Evolutionary conservation across 257 asterid genomes (phyloP), one percentile per base, ranked within the genome.

Genomic region (Nicotiana noctiflora): DNA sequence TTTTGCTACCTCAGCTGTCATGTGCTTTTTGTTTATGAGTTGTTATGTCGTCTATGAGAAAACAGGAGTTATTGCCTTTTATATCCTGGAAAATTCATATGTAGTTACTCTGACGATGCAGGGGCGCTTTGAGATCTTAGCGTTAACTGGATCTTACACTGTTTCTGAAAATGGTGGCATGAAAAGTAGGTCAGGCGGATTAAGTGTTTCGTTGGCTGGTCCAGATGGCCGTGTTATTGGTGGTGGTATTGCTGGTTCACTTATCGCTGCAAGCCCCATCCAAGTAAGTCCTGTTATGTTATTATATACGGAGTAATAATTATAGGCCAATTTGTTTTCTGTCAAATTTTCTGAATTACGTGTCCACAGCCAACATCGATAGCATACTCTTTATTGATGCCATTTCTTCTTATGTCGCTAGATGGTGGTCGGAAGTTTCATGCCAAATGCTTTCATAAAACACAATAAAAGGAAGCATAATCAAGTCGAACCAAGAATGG

Each of bases 221-320:
- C 90, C 98, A 4, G 97, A 93, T 82, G 99, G 99, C 0, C 97
- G 97, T 6, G 94, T 95, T 17, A 92, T 95, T 53, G 99, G 99
- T 37, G 99, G 98, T n/a, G 93, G 95, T 27, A 89, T 93, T 52
- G 96, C 97, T 53, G 98, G 98, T 57, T 80, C 85, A 77, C 98
- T 93, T 21, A 85, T 90, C 85, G 99, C 99, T 29, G 98, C 99
- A 70, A 92, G 86, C 82, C 99, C 98, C 15, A 93, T 93, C 89
- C 98, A 92, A 90, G 98, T 92, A 44, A 52, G 80, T 51, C 80
- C 56, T 52, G 25, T 60, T 40, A 31, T 61, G 17, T 18, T 76
- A 18, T 31, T 53, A 15, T 67, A n/a, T 46, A 37, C 37, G 8
- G 37, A 32, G 37, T 18, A 56, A 10, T 23, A 66, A 63, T 63